These are phyloP conservation scores for Cytospora paraplurivora DNA, from an alignment of 2,329 filamentous ascomycete species.

Conservation along the genomic window DNA sequence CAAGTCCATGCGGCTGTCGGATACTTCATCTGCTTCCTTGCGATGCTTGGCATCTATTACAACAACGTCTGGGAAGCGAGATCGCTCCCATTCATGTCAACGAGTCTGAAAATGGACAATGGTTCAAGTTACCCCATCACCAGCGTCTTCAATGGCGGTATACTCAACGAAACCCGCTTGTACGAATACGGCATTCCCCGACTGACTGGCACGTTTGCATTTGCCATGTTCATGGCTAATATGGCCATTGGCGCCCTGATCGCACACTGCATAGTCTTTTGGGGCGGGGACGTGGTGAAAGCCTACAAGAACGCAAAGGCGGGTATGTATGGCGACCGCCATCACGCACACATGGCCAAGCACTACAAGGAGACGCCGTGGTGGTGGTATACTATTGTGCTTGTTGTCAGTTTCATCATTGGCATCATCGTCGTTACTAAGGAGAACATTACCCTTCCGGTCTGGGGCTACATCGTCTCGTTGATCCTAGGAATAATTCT, in stretches of 20 bases:
- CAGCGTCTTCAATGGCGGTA: conserved; percentile 43
- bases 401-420: conserved; percentile 48
- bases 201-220: conserved; percentile 53
- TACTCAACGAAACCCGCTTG: conserved; percentile 47
- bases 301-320: conserved; percentile 50
- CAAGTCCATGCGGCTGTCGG: conserved; percentile 51
- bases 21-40: conserved; percentile 50
- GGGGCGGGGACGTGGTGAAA: conserved; percentile 53
- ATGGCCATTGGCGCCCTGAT: conserved; percentile 59
- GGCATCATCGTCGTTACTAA: conserved; percentile 50
- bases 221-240: conserved; percentile 58
- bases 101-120: conserved; percentile 43
- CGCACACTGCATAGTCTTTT: conserved; percentile 55
- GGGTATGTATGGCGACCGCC: conserved; percentile 50
- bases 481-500: conserved; percentile 49
- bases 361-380: conserved; percentile 53
- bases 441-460: conserved; percentile 49
- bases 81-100: conserved; percentile 58
- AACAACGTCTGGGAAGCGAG: conserved; percentile 49
- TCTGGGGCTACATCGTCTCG: conserved; percentile 51
- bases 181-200: conserved; percentile 48
- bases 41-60: conserved; percentile 56
- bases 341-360: conserved; percentile 55
- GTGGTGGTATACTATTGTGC: conserved; percentile 50
- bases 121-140: conserved; percentile 45